phyloP scores from a whole-genome alignment of 2,329 filamentous ascomycete species.

The Xylariaceae sp. region DNA sequence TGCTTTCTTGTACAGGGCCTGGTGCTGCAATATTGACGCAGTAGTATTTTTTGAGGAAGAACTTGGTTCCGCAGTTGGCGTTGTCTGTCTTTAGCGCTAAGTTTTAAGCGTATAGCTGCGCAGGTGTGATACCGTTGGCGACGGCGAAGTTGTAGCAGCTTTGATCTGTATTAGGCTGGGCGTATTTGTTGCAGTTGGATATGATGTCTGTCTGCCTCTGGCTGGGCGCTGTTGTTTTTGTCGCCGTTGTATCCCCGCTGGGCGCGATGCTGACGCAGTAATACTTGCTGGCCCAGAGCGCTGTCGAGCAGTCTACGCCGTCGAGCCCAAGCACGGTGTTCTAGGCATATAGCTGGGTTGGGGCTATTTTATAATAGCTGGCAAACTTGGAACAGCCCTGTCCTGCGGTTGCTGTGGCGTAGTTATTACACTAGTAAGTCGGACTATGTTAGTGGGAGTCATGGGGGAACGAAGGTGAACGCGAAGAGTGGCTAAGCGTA shows the following conservation, averaged over 20 bases:
- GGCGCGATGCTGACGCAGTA: slow-evolving; percentile 25
- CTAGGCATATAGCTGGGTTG: slow-evolving; percentile 5
- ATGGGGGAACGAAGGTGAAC: no score
- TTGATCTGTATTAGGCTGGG: slow-evolving; percentile 31
- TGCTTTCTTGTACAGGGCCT: slow-evolving; percentile 37
- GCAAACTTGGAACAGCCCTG: slow-evolving; percentile 5
- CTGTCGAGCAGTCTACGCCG: slow-evolving; percentile 15
- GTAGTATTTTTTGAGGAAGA: no score
- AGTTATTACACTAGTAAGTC: no score
- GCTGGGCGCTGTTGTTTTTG: slow-evolving; percentile 20
- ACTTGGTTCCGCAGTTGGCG: neutral
- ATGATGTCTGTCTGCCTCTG: slow-evolving; percentile 39
- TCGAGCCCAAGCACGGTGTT: slow-evolving; percentile 16
- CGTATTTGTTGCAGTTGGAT: slow-evolving; percentile 37
- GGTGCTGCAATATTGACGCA: no score
- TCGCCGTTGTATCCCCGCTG: neutral
- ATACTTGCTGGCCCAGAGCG: slow-evolving; percentile 5
- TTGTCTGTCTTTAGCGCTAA: neutral
- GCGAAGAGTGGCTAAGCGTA: no score
- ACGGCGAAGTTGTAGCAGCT: slow-evolving; percentile 27
- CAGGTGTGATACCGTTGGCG: neutral
- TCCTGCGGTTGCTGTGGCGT: neutral
- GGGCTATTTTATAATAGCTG: neutral
- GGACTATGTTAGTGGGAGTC: no score
- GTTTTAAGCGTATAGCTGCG: neutral